phyloP scores from a whole-genome alignment of 805 yeast species.

The Cyberlindnera galapagoensis region DNA sequence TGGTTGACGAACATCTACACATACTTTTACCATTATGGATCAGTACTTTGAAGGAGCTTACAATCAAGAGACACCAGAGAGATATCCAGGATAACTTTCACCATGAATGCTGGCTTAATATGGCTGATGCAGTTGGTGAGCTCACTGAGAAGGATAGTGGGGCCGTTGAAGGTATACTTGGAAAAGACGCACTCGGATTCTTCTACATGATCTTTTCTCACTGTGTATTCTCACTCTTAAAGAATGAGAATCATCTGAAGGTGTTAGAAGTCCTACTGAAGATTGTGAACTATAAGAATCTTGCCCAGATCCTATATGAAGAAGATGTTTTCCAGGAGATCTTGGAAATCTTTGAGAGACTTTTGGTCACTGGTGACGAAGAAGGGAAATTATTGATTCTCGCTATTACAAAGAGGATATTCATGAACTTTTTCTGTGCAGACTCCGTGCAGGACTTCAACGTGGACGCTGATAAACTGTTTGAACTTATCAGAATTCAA shows the following conservation, averaged over 20 bases:
- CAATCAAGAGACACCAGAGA: constrained; percentile 44
- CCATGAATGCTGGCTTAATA: constrained; percentile 64
- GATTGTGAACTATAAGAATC: constrained; percentile 48
- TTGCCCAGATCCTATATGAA: constrained; percentile 54
- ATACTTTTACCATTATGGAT: constrained; percentile 77
- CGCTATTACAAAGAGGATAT: constrained; percentile 53
- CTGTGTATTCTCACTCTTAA: constrained; percentile 69
- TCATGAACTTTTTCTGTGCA: constrained; percentile 35
- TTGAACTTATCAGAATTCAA: constrained; percentile 70
- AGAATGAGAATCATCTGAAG: constrained; percentile 24
- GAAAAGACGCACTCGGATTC: constrained; percentile 55
- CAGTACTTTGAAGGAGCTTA: constrained; percentile 63
- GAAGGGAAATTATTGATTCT: constrained; percentile 43
- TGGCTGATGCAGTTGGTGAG: constrained; percentile 68
- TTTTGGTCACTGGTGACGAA: constrained; percentile 46
- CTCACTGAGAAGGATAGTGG: constrained; percentile 46
- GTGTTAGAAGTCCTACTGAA: constrained; percentile 47
- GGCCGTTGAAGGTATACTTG: constrained; percentile 40
- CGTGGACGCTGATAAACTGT: constrained; percentile 66
- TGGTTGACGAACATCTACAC: constrained; percentile 50
- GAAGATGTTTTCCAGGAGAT: constrained; percentile 70
- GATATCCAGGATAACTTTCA: constrained; percentile 37
- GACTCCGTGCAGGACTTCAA: constrained; percentile 36
- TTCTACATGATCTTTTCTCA: constrained; percentile 78
- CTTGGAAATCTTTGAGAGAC: constrained; percentile 68